Conservation (phyloP, 441 rosid genomes). For the Populus hybrid region DNA sequence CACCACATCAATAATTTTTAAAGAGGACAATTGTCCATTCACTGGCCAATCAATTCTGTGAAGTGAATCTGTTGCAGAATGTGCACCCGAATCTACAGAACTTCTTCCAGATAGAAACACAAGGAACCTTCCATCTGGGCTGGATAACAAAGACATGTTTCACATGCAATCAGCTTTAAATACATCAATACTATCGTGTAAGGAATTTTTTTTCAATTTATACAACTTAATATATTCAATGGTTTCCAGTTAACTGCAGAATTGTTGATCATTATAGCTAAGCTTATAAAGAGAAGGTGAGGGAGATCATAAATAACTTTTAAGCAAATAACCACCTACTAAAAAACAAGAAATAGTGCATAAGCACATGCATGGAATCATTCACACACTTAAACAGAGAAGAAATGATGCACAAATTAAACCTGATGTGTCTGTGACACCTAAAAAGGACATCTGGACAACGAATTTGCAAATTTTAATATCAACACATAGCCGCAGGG, state of each 20-base stretch:
- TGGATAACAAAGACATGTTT: constrained; percentile 22
- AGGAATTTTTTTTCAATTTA: neutral
- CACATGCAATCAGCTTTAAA: constrained; percentile 18
- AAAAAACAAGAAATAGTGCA: neutral
- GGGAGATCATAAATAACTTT: neutral
- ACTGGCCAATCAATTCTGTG: constrained; percentile 79
- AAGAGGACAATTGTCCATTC: constrained; percentile 42
- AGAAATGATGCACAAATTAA: neutral
- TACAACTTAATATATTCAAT: neutral
- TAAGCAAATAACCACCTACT: neutral
- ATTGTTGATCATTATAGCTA: neutral
- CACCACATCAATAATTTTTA: constrained; percentile 70
- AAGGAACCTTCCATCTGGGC: constrained; percentile 84
- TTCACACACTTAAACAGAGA: neutral
- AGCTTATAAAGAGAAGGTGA: neutral
- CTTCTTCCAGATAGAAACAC: constrained; percentile 69
- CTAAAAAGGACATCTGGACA: neutral
- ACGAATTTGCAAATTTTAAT: neutral
- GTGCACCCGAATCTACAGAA: constrained; percentile 83
- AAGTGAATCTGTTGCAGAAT: constrained; percentile 71
- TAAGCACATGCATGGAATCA: neutral
- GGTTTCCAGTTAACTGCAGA: neutral
- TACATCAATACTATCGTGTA: neutral
- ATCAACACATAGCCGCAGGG: neutral
- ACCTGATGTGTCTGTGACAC: neutral